Percentiles rank a stretch among this genome's conserved stretches.
Conservation (phyloP, 352 stramenopile species). For the Phytopythium kandeliae region DNA sequence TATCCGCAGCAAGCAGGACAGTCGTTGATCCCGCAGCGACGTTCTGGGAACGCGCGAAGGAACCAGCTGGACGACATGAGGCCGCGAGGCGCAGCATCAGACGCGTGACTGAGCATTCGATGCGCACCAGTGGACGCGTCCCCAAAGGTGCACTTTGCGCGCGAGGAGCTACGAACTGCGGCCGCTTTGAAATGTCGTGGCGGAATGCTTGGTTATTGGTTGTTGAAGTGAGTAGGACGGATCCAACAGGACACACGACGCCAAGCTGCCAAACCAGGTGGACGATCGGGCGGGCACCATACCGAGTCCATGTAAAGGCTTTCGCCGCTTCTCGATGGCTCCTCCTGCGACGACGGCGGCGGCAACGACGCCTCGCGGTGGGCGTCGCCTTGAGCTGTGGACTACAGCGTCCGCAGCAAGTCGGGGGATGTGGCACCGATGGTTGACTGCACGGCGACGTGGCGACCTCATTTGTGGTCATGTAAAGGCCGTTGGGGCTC, state of each 20-base stretch:
- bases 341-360: background rate
- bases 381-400: too few species aligned
- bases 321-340: background rate
- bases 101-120: too few species aligned
- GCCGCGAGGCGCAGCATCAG: too few species aligned
- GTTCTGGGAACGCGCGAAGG: constrained; percentile 1
- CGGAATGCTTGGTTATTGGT: too few species aligned
- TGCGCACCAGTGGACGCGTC: too few species aligned
- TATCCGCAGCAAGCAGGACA: too few species aligned
- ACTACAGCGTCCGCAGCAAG: too few species aligned
- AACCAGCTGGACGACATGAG: constrained; percentile 2
- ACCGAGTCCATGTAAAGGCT: constrained; percentile 6
- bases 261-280: constrained; percentile 1
- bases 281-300: constrained; percentile 6
- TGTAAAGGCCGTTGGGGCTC: too few species aligned
- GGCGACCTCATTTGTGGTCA: too few species aligned
- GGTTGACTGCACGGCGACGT: too few species aligned
- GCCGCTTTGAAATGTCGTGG: background rate
- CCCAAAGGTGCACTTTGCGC: background rate
- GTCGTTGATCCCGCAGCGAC: too few species aligned
- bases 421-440: too few species aligned
- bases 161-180: background rate
- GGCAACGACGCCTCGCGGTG: background rate
- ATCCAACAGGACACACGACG: background rate
- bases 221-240: background rate